Conservation (phyloP, 2,329 filamentous ascomycete genomes). For the Hymenoscyphus linearis region DNA sequence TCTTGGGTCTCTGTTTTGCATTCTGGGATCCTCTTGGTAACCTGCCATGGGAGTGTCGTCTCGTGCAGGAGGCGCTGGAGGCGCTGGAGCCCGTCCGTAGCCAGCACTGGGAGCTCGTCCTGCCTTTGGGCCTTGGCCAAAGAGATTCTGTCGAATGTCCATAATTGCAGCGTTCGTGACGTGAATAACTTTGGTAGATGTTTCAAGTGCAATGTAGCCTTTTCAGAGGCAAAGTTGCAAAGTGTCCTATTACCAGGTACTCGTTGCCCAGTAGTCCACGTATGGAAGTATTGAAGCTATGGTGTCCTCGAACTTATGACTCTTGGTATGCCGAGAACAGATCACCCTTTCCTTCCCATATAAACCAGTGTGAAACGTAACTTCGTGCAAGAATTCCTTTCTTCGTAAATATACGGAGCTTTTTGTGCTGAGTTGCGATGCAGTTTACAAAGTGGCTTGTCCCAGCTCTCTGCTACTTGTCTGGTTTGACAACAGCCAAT, state of each 20-base stretch:
- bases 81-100: slow-evolving; percentile 27
- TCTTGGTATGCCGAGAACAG: slow-evolving; percentile 15
- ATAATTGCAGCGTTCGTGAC: slow-evolving; percentile 14
- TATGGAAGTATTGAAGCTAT: background rate
- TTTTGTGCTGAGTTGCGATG: slow-evolving; percentile 16
- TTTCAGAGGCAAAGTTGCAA: background rate
- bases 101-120: slow-evolving; percentile 28
- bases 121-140: slow-evolving; percentile 37
- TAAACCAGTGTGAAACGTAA: background rate
- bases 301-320: slow-evolving; percentile 13
- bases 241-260: background rate
- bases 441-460: slow-evolving; percentile 24
- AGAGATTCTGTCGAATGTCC: slow-evolving; percentile 40
- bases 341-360: slow-evolving; percentile 9
- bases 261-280: slow-evolving; percentile 6
- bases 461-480: slow-evolving; percentile 28
- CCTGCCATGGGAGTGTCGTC: slow-evolving; percentile 30
- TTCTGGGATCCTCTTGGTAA: slow-evolving; percentile 11
- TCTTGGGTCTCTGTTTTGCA: slow-evolving; percentile 26
- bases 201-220: background rate
- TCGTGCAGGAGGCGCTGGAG: slow-evolving; percentile 32
- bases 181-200: background rate
- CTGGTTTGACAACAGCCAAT: slow-evolving; percentile 27
- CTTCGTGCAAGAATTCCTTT: background rate
- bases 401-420: background rate